Base-by-base conservation (phyloP, 2,329 filamentous ascomycete species). In the Colletotrichum phormii region DNA sequence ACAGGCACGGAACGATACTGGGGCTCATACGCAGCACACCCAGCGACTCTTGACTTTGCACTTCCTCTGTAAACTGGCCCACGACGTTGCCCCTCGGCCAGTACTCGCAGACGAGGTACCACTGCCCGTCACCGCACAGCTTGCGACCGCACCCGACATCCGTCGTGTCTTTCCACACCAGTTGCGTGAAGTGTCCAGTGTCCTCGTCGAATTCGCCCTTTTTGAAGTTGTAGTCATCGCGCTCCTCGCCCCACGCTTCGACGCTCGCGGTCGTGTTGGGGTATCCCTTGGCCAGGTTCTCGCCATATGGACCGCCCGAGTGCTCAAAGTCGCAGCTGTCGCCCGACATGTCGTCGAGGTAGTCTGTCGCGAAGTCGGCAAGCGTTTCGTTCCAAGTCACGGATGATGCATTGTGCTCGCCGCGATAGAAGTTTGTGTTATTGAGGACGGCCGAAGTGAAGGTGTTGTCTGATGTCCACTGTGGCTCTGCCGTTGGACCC, bases 231-330 rank as follows among this genome's bases (percentile, higher is more conserved):
- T 94, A 95, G 6, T 84, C 71, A 0, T 80, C 77, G 12, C 89
- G 80, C 81, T 94, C 91, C 75, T 86, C 78, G 22, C 89, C 93
- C 93, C 93, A 95, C 1, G 87, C 88, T 57, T 89, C 87, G n/a
- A 95, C 84, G 62, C 88, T 86, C 4, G 86, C 83, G 0, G 87
- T 87, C 1, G 87, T 88, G 77, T 92, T 90, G 0, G 84, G 74
- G 79, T 90, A 94, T 4, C 92, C 93, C 5, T 90, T 85, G 8
- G 92, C 92, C 4, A 95, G 86, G 81, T 95, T 95, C 82, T 95
- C 93, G 77, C 93, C 93, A 74, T 91, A 91, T 0, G 91, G 89
- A 0, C 91, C 91, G 67, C 87, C 86, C 74, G 84, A 89, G 82
- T 92, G 90, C 64, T 82, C 78, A 75, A 91, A 90, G 2, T 79